phyloP scores from a whole-genome alignment of 1,284 basidiomycete genomes.

The Cryptococcus maquisensis region DNA sequence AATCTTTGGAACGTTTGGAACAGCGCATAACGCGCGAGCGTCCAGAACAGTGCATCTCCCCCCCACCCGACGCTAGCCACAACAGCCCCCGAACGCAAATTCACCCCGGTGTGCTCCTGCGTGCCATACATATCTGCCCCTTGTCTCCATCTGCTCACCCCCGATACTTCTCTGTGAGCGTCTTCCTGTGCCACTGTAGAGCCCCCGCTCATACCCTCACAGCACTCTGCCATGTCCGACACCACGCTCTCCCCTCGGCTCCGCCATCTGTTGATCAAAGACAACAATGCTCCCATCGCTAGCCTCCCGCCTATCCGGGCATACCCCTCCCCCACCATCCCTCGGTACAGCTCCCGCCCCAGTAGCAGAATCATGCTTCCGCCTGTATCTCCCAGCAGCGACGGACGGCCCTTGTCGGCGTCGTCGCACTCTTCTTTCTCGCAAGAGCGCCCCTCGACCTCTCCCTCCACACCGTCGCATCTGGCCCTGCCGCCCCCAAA shows the following conservation, averaged over 20 bases:
- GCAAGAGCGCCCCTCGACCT: neutral
- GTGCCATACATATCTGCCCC: neutral
- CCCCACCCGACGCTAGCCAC: too few relatives aligned
- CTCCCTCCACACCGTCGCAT: neutral
- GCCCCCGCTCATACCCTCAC: neutral
- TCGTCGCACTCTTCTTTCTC: constrained; percentile 1
- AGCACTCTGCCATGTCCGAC: constrained; percentile 7
- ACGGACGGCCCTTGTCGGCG: neutral
- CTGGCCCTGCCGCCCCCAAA: neutral
- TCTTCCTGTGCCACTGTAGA: neutral
- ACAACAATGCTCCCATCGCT: constrained; percentile 14
- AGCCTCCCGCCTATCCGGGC: constrained; percentile 3
- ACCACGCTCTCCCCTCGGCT: constrained; percentile 18
- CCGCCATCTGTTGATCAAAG: constrained; percentile 25
- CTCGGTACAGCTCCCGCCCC: neutral
- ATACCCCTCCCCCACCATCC: neutral
- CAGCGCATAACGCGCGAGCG: neutral
- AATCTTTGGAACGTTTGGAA: neutral
- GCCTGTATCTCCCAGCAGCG: constrained; percentile 8
- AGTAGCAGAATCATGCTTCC: neutral
- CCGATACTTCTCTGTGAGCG: neutral
- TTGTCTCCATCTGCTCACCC: neutral
- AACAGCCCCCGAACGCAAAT: too few relatives aligned
- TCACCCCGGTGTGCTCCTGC: too few relatives aligned
- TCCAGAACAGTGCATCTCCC: neutral